Evolutionary conservation across 2,329 filamentous ascomycete genomes (phyloP), one percentile per base, ranked within the genome.

Genomic region (Alternaria gaisen): DNA sequence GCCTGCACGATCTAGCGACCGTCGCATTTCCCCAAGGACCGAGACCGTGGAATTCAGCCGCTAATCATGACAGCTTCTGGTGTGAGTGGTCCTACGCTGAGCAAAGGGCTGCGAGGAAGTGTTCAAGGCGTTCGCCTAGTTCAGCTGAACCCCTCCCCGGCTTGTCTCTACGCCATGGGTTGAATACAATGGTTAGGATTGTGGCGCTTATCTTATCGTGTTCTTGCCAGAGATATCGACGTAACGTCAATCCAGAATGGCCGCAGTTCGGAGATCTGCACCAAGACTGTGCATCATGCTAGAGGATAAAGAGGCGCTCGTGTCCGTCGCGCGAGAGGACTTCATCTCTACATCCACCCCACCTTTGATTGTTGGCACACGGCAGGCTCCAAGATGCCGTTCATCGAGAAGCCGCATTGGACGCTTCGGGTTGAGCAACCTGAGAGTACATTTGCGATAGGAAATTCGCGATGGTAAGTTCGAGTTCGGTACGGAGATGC

Each of bases 361-460:
- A 10, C 56, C 38, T 26, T 41, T 54, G 41, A 34, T 40, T 18
- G 53, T 9, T n/a, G 9, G 46, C 20, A 28, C 36, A 28, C 20
- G 28, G 38, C 18, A 57, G 42, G 40, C 41, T 24, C 30, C 50
- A 63, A n/a, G 16, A 77, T 78, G 75, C 66, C 70, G 24, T 50
- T 66, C 40, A 73, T 82, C 54, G 67, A 75, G 54, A 71, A 72
- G 52, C 82, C 82, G 41, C 76, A 75, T 56, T 72, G 71, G 51
- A 56, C 67, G 42, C 58, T 84, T 46, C 77, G 76, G 53, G 82
- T 85, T 40, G 74, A 80, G 24, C 82, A 84, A 68, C 72, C 80
- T 1, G 73, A 77, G 51, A 84, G 82, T 6, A 77, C 80, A 3
- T 85, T 85, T 68, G 80, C 82, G 6, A 75, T 79, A 52, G 77